phyloP scores from a whole-genome alignment of 345 rosid genomes.

The Geranium brycei region DNA sequence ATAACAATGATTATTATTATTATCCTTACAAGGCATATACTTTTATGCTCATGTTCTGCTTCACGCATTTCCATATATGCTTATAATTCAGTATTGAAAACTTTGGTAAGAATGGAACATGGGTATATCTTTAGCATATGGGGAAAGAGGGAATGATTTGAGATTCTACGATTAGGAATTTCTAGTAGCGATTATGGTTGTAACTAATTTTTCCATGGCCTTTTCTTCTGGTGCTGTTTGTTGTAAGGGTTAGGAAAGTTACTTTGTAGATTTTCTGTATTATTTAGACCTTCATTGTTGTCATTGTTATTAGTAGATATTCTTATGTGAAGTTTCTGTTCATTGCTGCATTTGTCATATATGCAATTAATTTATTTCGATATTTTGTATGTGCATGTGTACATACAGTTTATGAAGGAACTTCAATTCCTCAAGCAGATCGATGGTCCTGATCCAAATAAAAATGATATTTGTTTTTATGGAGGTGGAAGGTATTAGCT shows the following conservation, averaged over 20 bases:
- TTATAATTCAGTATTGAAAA: neutral
- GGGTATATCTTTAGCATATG: neutral
- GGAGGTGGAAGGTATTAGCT: conserved; percentile 51
- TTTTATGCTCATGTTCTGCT: neutral
- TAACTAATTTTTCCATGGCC: neutral
- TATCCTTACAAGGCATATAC: neutral
- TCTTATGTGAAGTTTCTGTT: too few relatives aligned
- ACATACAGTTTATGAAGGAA: conserved; percentile 46
- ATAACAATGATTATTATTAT: too few relatives aligned
- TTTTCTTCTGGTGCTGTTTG: neutral
- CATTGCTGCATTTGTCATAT: too few relatives aligned
- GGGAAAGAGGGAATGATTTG: neutral
- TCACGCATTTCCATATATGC: neutral
- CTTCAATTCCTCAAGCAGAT: conserved; percentile 49
- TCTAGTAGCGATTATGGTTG: neutral
- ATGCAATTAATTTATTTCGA: neutral
- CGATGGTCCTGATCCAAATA: conserved; percentile 84
- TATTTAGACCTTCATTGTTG: neutral
- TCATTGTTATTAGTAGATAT: neutral
- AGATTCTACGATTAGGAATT: neutral
- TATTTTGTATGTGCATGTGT: neutral
- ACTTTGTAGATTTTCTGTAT: neutral
- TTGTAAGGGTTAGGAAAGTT: neutral
- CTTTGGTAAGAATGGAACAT: neutral
- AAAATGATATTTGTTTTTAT: conserved; percentile 73